Base-by-base conservation (phyloP, 331 rosid species). In the Pyrus hybrid region DNA sequence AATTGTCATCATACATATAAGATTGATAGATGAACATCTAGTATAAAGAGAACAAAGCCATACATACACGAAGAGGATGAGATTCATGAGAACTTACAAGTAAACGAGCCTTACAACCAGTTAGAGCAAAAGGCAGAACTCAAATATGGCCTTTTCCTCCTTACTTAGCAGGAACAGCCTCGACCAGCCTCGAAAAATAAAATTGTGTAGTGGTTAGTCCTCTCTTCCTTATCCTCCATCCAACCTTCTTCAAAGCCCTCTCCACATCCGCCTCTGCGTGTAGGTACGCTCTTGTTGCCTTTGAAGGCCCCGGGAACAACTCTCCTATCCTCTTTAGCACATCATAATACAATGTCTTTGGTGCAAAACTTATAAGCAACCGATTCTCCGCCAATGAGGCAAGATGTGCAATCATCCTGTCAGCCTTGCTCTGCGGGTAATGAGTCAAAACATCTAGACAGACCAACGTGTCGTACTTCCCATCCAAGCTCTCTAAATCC, bases 221-320 rank as follows among this genome's bases (percentile, higher is more conserved):
- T 79, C 71, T 87, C 88, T 85, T 88, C 73, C 83, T 89, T 68
- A 91, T 89, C 35, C 68, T 91, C 95, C 98, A 91, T 49, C 91
- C 89, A 32, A 79, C 91, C 74, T 75, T 79, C 8, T 29, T 76
- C 81, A 93, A 77, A 12, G 98, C 98, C 65, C 82, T 84, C 83
- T 93, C 98, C 30, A 93, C 87, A 35, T 93, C 98, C 0, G 84
- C 96, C 87, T 91, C 95, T 0, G 97, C 77, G 64, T 93, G 98
- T 64, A 93, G 95, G 80, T 94, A 94, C n/a, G 99, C 99, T 81
- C 86, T 87, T 1, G 97, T 94, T 30, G 97, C 99, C 88, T 92
- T 94, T 2, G 97, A 94, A 77, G 99, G 97, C 47, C 99, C 99
- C 0, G 99, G 99, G 83, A 94, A 94, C 81, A 94, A 75, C 93